Base-by-base conservation (phyloP, 192 early-diverging fungal species). In the Rhizophagus clarus region DNA sequence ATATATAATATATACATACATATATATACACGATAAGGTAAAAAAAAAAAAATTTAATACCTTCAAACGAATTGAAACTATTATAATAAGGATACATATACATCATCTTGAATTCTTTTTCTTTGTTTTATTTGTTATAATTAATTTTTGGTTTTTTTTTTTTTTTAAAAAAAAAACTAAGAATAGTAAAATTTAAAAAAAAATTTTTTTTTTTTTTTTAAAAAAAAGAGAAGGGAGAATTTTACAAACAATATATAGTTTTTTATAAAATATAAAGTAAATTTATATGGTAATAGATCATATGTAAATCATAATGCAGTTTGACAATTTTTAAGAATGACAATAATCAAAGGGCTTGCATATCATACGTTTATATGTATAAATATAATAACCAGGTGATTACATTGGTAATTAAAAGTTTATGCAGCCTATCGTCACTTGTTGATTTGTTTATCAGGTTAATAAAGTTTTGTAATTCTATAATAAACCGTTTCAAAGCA, bases 231-330 rank as follows among this genome's bases (percentile, higher is more conserved):
- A 17, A 17, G 11, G 14, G 47, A 49, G 12, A 49, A 49, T n/a
- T 56, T 56, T 56, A 56, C 20, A 20, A 56, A 42, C 40, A 42
- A 42, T 42, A 42, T 42, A 42, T 42, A 42, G 7, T n/a, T 10
- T 10, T 42, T 42, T 42, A 9, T 42, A 42, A 56, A 3, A 56
- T 4, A 56, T 56, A 17, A 17, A 56, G 15, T 56, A 14, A 56
- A 20, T 56, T 56, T 56, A 56, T 56, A 56, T 56, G 51, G 51
- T 56, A 56, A 56, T 56, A 20, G 51, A 56, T 56, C 51, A 56
- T 56, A 56, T 56, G 51, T 56, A 56, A 56, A 56, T 56, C 51
- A 56, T 56, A 56, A 56, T 56, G 51, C 51, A 56, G 51, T 56
- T 56, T 51, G 49, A 51, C 49, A 51, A 51, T 51, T 51, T 51